Conservation (phyloP, 345 rosid genomes). For the Bruguiera gymnorhiza region DNA sequence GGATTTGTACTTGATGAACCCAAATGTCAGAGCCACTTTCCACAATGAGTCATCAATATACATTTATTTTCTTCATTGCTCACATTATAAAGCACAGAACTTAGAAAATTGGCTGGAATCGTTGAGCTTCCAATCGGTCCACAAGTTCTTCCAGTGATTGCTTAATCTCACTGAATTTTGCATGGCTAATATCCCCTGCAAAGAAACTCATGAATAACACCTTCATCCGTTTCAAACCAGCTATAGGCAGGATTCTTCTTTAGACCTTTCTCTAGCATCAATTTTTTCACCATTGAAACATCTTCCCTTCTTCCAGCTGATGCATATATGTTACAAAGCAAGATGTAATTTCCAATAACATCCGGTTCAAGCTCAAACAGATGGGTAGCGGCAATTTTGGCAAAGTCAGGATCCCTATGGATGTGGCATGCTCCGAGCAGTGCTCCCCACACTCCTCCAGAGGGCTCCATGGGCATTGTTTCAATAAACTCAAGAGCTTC, state of each 20-base stretch:
- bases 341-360: slow-evolving; percentile 59
- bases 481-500: slow-evolving; percentile 65
- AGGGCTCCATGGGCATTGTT: slow-evolving; percentile 56
- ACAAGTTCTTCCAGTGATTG: slow-evolving; percentile 46
- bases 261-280: slow-evolving; percentile 49
- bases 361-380: slow-evolving; percentile 70
- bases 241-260: slow-evolving; percentile 77
- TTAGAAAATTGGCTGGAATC: slow-evolving; percentile 52
- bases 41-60: slow-evolving; percentile 55
- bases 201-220: slow-evolving; percentile 59
- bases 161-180: slow-evolving; percentile 46
- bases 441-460: slow-evolving; percentile 84
- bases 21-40: slow-evolving; percentile 50
- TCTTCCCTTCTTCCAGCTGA: slow-evolving; percentile 58
- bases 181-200: slow-evolving; percentile 62
- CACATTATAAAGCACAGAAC: slow-evolving; percentile 47
- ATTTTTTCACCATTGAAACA: slow-evolving; percentile 43
- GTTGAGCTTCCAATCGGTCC: slow-evolving; percentile 34
- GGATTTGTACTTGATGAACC: slow-evolving; percentile 39
- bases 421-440: slow-evolving; percentile 76
- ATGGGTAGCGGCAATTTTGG: slow-evolving; percentile 58
- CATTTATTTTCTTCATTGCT: slow-evolving; percentile 51
- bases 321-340: slow-evolving; percentile 60
- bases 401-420: slow-evolving; percentile 59
- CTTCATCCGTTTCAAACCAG: slow-evolving; percentile 58